Evolutionary conservation across 2,329 filamentous ascomycete species (phyloP), one percentile per base, ranked within the genome.

Genomic region (Colletotrichum eleusines): DNA sequence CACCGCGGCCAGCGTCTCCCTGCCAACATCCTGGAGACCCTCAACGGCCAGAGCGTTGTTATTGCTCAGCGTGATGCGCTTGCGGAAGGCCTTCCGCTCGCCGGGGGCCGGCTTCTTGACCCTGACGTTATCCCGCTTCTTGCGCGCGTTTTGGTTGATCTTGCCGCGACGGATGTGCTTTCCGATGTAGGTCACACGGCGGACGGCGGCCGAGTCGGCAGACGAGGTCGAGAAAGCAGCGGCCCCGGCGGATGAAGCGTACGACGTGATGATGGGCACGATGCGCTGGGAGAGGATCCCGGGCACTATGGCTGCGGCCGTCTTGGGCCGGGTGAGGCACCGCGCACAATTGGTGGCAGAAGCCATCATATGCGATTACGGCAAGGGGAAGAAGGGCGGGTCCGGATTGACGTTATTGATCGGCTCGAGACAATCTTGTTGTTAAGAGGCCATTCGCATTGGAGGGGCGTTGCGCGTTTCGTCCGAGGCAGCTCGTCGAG

Each of bases 41-140:
- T 85, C 78, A 9, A 98, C 92, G 71, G 91, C 89, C 46, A 98
- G 84, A 60, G 96, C 96, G 82, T 97, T 98, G 81, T 93, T 92
- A 83, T 98, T 99, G 85, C 92, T 95, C 72, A 99, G 89, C 71
- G 97, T 90, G 77, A 99, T 93, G 75, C 93, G 90, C 85, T 97
- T 97, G 74, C 94, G 91, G 78, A 93, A 86, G 35, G 93, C 93
- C 83, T 94, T 97, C 74, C 95, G 90, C 85, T 98, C 95, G 74
- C 95, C 95, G 3, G 89, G 86, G 16, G 84, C 84, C 26, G 92
- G 92, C 20, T 89, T 86, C 80, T 87, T 88, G 66, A 83, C 79
- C 33, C 81, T 80, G 33, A 80, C 80, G 54, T 84, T 77, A 66
- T 80, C 80, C 20, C 78, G 76, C 75, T 80, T 83, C 78, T 85